These are phyloP conservation scores for Galerina sulciceps DNA, from an alignment of 768 basidiomycete species.

Conservation along the genomic window DNA sequence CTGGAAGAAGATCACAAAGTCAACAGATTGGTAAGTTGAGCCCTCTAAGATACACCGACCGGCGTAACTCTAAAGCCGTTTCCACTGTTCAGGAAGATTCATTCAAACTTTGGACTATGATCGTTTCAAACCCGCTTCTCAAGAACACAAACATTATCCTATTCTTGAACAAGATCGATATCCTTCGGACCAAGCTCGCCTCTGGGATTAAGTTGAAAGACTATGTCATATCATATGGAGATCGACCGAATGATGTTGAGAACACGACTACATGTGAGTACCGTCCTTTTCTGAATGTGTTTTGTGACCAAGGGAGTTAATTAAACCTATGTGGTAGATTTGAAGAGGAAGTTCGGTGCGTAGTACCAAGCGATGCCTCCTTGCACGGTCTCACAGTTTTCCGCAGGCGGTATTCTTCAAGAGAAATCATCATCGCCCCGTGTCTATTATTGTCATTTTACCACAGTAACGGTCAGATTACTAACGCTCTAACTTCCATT, in stretches of 20 bases:
- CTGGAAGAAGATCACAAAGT: slow-evolving; percentile 66
- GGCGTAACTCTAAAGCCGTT: background rate
- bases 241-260: slow-evolving; percentile 71
- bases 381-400: background rate
- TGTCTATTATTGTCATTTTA: slow-evolving; percentile 69
- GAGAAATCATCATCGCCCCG: slow-evolving; percentile 48
- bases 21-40: slow-evolving; percentile 57
- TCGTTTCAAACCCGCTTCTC: slow-evolving; percentile 74
- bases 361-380: slow-evolving; percentile 7
- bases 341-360: slow-evolving; percentile 51
- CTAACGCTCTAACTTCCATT: background rate
- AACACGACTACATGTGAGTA: slow-evolving; percentile 67
- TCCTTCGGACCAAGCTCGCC: slow-evolving; percentile 66
- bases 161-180: slow-evolving; percentile 85
- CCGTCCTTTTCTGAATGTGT: slow-evolving; percentile 2
- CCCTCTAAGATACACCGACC: background rate
- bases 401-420: slow-evolving; percentile 43
- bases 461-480: slow-evolving; percentile 61
- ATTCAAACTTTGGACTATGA: slow-evolving; percentile 73
- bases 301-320: slow-evolving; percentile 9
- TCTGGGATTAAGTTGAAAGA: slow-evolving; percentile 67
- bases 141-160: slow-evolving; percentile 74
- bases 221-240: slow-evolving; percentile 74
- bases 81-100: slow-evolving; percentile 66
- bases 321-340: slow-evolving; percentile 30